phyloP scores from a whole-genome alignment of 1,284 basidiomycete genomes.

The Tranzscheliella williamsii region DNA sequence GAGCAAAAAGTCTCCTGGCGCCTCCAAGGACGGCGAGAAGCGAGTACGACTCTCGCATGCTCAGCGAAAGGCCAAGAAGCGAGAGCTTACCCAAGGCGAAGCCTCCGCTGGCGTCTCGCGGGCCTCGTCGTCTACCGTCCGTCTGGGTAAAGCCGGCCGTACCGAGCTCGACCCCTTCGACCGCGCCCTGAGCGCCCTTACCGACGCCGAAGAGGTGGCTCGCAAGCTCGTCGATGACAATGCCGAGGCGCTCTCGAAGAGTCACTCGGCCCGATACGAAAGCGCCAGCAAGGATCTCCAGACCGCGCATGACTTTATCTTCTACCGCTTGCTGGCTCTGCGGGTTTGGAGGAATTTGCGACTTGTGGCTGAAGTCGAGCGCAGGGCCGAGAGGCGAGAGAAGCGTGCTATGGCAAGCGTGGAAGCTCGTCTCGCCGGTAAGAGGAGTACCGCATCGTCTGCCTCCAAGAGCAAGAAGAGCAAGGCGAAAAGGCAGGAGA shows the following conservation, averaged over 20 bases:
- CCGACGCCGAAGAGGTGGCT: conserved; percentile 53
- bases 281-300: conserved; percentile 54
- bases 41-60: conserved; percentile 51
- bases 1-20: no score
- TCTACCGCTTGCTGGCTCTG: conserved; percentile 52
- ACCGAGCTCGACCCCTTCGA: conserved; percentile 57
- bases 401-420: conserved; percentile 38
- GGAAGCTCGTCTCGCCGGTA: conserved; percentile 24
- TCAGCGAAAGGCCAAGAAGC: conserved; percentile 55
- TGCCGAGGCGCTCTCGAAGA: conserved; percentile 54
- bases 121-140: conserved; percentile 15
- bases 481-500: conserved; percentile 23
- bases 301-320: conserved; percentile 56
- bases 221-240: conserved; percentile 57
- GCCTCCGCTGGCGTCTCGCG: not conserved
- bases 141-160: conserved; percentile 25
- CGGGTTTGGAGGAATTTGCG: conserved; percentile 52
- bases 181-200: conserved; percentile 52
- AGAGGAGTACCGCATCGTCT: conserved; percentile 1
- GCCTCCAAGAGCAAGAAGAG: conserved; percentile 20
- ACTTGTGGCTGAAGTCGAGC: conserved; percentile 50
- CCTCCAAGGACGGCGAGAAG: conserved; percentile 1
- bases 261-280: conserved; percentile 54
- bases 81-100: conserved; percentile 11
- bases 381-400: conserved; percentile 49